These are phyloP conservation scores for Turnera subulata DNA, from an alignment of 345 rosid genomes.

Conservation along the genomic window DNA sequence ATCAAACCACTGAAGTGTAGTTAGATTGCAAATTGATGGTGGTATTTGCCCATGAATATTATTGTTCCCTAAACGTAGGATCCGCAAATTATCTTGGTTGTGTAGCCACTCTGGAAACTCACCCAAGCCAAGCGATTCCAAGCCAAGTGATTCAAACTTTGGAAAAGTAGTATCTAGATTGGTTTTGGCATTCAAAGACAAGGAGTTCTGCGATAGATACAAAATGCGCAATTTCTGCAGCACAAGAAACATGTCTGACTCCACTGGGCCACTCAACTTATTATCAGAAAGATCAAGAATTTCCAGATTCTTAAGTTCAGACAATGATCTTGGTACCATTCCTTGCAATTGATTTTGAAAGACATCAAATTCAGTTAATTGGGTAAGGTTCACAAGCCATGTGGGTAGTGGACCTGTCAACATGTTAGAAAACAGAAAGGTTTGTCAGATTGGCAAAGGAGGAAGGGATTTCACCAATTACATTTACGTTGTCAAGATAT, in stretches of 20 bases:
- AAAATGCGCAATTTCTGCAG: not conserved
- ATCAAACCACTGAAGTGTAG: no score
- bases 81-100: not conserved
- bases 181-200: not conserved
- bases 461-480: slow-evolving; percentile 22
- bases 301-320: slow-evolving; percentile 15
- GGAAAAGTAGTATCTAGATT: slow-evolving; percentile 8
- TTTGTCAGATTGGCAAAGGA: slow-evolving; percentile 3
- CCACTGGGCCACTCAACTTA: slow-evolving; percentile 21
- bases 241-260: slow-evolving; percentile 14
- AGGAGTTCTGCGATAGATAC: slow-evolving; percentile 12
- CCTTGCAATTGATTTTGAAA: slow-evolving; percentile 17
- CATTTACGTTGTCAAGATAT: not conserved
- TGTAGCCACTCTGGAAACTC: slow-evolving; percentile 9
- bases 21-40: not conserved
- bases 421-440: slow-evolving; percentile 1
- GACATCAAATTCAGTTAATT: not conserved
- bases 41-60: slow-evolving; percentile 21
- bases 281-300: slow-evolving; percentile 13
- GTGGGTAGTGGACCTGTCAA: slow-evolving; percentile 9
- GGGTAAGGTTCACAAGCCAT: not conserved
- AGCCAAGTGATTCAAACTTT: not conserved
- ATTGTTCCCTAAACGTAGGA: slow-evolving; percentile 5
- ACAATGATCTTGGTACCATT: slow-evolving; percentile 19
- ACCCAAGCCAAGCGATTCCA: slow-evolving; percentile 20